Base-by-base conservation (phyloP, 2,329 filamentous ascomycete genomes). In the Cladophialophora exuberans region DNA sequence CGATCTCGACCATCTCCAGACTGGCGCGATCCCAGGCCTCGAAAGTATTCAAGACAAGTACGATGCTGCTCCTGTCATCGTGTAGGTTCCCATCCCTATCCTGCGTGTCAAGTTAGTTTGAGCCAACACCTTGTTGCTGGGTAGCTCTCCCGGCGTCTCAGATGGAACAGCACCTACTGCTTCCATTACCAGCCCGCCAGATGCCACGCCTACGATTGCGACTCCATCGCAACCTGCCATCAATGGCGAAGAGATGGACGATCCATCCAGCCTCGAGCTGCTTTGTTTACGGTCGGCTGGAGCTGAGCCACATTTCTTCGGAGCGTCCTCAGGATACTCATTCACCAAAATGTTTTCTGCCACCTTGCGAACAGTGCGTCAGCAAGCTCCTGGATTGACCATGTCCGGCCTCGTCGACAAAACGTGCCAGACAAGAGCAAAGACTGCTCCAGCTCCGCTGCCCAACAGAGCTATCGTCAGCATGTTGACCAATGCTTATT, bases 401-500 rank as follows among this genome's bases (percentile, higher is more conserved):
- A 38, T 50, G 36, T 50, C 44, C 13, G 44, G 52, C 36, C 42
- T 50, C 17, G 11, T 33, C 10, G 44, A 48, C 15, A 5, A 48
- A 38, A 42, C 10, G 9, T 42, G 9, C 25, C 28, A 23, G 15
- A 44, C 6, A 9, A 44, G 52, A 7, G 11, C 33, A 7, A 15
- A 11, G 15, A 17, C n/a, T 10, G 18, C 36, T 15, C 18, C 36
- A 17, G n/a, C 36, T 22, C 17, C 17, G 10, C 23, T 52, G 20
- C 41, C 53, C 6, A 45, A 23, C 44, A 35, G 52, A 55, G 25
- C 46, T 22, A 5, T 41, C 10, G 41, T 33, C 6, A 47, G 22
- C 18, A 52, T 47, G 33, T 17, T 56, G 1, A 57, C 62, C 35
- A 42, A 11, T 4, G 70, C 72, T 3, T 74, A 71, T 50, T 74